phyloP scores from a whole-genome alignment of 1,139 yeast genomes.

The Yamadazyma friedrichii region DNA sequence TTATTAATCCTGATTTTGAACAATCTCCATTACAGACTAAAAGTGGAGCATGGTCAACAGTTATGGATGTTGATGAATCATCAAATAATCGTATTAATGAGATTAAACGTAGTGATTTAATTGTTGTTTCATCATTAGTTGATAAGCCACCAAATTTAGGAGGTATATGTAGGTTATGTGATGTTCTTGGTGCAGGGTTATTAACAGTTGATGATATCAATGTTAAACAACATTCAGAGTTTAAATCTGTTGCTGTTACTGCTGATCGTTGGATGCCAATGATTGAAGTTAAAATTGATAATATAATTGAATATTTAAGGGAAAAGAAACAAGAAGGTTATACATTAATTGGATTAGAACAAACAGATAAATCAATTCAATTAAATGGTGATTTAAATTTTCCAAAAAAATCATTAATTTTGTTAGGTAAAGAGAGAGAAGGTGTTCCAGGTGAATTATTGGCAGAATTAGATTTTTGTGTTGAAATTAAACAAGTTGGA shows the following conservation, averaged over 20 bases:
- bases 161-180: constrained; percentile 89
- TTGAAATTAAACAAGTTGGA: constrained; percentile 90
- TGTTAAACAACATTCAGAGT: constrained; percentile 64
- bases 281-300: constrained; percentile 65
- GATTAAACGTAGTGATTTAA: constrained; percentile 67
- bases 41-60: constrained; percentile 83
- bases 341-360: constrained; percentile 86
- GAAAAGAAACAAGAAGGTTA: constrained; percentile 75
- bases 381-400: constrained; percentile 63
- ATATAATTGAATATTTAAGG: constrained; percentile 55
- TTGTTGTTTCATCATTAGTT: constrained; percentile 84
- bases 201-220: constrained; percentile 72
- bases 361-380: constrained; percentile 81
- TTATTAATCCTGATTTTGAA: constrained; percentile 10
- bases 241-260: constrained; percentile 86
- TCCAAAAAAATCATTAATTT: constrained; percentile 74
- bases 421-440: constrained; percentile 84
- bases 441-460: constrained; percentile 88
- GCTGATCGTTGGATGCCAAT: constrained; percentile 97
- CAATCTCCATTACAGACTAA: constrained; percentile 73
- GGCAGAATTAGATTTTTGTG: constrained; percentile 80
- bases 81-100: constrained; percentile 28
- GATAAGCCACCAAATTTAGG: constrained; percentile 93
- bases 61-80: constrained; percentile 56
- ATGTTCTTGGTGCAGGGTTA: constrained; percentile 85